These are phyloP conservation scores for Raphanus hybrid DNA, from an alignment of 441 rosid species.

Conservation along the genomic window DNA sequence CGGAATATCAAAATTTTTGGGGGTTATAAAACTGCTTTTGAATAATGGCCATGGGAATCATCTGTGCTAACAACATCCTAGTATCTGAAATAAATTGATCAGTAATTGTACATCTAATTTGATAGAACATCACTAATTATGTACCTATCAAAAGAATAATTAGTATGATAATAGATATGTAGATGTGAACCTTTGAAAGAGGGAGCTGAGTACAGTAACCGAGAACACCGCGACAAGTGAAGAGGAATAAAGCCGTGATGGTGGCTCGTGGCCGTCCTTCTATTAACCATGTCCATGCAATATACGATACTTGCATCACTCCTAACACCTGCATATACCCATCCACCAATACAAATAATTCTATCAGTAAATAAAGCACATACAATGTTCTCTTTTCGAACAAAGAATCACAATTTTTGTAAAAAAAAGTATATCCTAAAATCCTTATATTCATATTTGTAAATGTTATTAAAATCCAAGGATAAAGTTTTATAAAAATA, in stretches of 20 bases:
- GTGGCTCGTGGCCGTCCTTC: slow-evolving; percentile 89
- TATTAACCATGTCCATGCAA: slow-evolving; percentile 75
- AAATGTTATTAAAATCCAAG: not conserved
- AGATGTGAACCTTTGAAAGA: slow-evolving; percentile 66
- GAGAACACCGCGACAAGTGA: slow-evolving; percentile 92
- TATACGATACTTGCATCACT: slow-evolving; percentile 75
- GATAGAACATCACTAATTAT: not conserved
- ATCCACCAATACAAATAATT: not conserved
- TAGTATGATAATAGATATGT: not conserved
- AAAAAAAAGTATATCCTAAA: not conserved
- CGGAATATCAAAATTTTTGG: not conserved
- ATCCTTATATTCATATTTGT: not conserved
- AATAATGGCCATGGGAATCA: slow-evolving; percentile 5
- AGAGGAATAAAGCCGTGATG: slow-evolving; percentile 82
- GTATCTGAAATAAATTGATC: not conserved
- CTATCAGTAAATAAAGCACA: not conserved
- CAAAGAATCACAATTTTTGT: too few species aligned
- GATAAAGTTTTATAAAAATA: not conserved
- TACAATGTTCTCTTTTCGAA: too few species aligned
- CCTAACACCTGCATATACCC: slow-evolving; percentile 69
- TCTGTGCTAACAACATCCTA: not conserved
- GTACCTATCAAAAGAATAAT: not conserved
- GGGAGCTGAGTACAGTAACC: slow-evolving; percentile 97
- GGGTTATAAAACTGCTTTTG: not conserved
- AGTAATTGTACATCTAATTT: not conserved